Evolutionary conservation across 225 moss, liverwort and hornwort species (phyloP).

Genomic region (Polytrichum formosum): DNA sequence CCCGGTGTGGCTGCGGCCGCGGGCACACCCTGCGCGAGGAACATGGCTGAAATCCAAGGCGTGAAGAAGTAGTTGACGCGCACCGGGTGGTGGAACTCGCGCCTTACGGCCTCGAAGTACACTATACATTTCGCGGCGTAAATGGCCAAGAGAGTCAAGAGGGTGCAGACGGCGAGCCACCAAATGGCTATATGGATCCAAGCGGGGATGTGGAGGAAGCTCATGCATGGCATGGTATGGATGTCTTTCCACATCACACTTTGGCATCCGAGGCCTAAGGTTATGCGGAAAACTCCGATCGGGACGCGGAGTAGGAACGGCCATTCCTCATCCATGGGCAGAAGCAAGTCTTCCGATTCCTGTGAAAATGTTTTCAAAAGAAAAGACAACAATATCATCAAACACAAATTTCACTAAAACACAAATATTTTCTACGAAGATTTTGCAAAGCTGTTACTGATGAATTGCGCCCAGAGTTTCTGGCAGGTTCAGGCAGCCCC

Average conservation of each 20-base stretch:
- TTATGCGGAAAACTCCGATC: slow-evolving; percentile 7
- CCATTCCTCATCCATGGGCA: slow-evolving; percentile 14
- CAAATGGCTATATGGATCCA: slow-evolving; percentile 9
- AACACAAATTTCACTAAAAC: too few relatives aligned
- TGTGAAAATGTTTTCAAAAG: neutral
- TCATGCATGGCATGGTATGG: neutral
- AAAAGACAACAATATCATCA: too few relatives aligned
- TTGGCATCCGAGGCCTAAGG: slow-evolving; percentile 24
- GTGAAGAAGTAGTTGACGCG: slow-evolving; percentile 31
- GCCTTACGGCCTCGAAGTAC: slow-evolving; percentile 25
- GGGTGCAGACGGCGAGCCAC: slow-evolving; percentile 16
- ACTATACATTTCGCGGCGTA: slow-evolving; percentile 9
- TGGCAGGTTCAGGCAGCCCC: neutral
- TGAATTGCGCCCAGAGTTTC: neutral
- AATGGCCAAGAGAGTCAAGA: slow-evolving; percentile 1
- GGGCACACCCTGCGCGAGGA: slow-evolving; percentile 8
- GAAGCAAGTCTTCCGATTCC: slow-evolving; percentile 8
- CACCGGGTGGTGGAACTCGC: slow-evolving; percentile 26
- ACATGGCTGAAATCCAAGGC: slow-evolving; percentile 28
- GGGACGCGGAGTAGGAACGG: slow-evolving; percentile 25
- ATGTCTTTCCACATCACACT: slow-evolving; percentile 21
- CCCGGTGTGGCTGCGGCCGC: neutral
- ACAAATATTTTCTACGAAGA: too few relatives aligned
- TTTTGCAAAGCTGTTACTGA: neutral
- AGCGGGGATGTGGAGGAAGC: slow-evolving; percentile 13